These are phyloP conservation scores for Cutaneotrichosporon dermatis DNA, from an alignment of 1,284 basidiomycete genomes.

Conservation along the genomic window DNA sequence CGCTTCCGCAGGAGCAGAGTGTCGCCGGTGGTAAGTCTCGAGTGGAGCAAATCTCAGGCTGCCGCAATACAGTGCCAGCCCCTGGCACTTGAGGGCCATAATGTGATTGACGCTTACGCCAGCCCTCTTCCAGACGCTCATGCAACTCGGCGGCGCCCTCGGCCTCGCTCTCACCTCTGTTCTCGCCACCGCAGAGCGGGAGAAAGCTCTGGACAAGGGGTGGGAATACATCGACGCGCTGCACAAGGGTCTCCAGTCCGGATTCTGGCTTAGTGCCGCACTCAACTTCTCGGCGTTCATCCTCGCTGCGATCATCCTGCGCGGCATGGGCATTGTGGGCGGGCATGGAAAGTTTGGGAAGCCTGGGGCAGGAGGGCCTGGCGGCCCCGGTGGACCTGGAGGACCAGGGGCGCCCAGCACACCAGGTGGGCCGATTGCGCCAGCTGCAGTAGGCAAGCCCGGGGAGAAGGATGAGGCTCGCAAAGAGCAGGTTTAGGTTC, in stretches of 20 bases:
- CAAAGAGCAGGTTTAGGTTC: neutral
- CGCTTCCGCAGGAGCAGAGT: slow-evolving; percentile 64
- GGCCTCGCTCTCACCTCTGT: slow-evolving; percentile 68
- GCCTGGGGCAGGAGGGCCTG: neutral
- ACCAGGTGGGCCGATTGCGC: neutral
- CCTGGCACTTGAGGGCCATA: no score
- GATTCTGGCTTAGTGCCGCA: slow-evolving; percentile 38
- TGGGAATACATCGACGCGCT: slow-evolving; percentile 13
- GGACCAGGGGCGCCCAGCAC: neutral
- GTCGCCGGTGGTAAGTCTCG: slow-evolving; percentile 53
- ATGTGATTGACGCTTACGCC: slow-evolving; percentile 24
- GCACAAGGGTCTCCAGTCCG: slow-evolving; percentile 32
- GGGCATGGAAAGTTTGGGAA: neutral
- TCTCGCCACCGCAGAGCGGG: slow-evolving; percentile 50
- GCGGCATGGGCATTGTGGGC: slow-evolving; percentile 29
- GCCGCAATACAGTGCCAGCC: no score
- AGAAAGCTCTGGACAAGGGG: slow-evolving; percentile 18
- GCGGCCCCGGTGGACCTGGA: neutral
- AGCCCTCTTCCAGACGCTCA: slow-evolving; percentile 49
- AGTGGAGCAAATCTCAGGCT: no score
- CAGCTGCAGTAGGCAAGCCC: neutral
- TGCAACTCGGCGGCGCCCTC: slow-evolving; percentile 62
- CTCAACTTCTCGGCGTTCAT: slow-evolving; percentile 28
- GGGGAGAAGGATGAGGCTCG: neutral
- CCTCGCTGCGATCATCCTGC: slow-evolving; percentile 27